Base-by-base conservation (phyloP, 1,284 basidiomycete genomes). In the Anthracocystis panici-leucophaei region DNA sequence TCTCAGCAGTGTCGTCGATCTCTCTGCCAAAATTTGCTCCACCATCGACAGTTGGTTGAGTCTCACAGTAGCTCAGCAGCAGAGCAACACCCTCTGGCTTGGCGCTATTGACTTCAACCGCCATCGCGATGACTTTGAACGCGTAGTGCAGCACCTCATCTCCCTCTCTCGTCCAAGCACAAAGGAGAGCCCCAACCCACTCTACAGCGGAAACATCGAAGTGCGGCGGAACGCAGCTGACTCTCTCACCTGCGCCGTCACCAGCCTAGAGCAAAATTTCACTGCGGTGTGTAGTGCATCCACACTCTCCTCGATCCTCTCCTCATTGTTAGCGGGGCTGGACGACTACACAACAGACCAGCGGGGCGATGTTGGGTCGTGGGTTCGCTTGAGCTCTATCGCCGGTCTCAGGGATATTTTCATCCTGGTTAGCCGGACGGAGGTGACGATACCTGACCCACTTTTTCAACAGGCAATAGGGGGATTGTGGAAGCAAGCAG, bases 301-400 rank as follows among this genome's bases (percentile, higher is more conserved):
- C 3, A n/a, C 54, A 11, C 21, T 66, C 42, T 27, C 10, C 8
- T 12, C 9, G 1, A 42, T 52, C 29, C 23, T 69, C 3, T n/a
- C 5, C 18, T 61, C 44, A n/a, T 62, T 57, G 35, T 85, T 91
- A 21, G 82, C 81, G 14, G 94, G 94, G 2, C 85, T 99, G 42
- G 88, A 90, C 18, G 96, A 99, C 87, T 98, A 98, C 82, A 91
- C 93, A 2, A 91, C 90, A 33, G 97, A 99, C 83, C 92, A 97
- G 85, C 90, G 97, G 63, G 97, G 97, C 5, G 97, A 99, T 82
- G 93, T 99, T 25, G 97, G 97, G 29, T 97, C 95, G 0, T 98
- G 95, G 95, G 90, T 97, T 31, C 91, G 97, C 54, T 88, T 92
- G n/a, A 65, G 90, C 44, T 91, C 90, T 81, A 87, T 93, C 69